Evolutionary conservation across 2,329 filamentous ascomycete species (phyloP).

Genomic region (Penicillium italicum): DNA sequence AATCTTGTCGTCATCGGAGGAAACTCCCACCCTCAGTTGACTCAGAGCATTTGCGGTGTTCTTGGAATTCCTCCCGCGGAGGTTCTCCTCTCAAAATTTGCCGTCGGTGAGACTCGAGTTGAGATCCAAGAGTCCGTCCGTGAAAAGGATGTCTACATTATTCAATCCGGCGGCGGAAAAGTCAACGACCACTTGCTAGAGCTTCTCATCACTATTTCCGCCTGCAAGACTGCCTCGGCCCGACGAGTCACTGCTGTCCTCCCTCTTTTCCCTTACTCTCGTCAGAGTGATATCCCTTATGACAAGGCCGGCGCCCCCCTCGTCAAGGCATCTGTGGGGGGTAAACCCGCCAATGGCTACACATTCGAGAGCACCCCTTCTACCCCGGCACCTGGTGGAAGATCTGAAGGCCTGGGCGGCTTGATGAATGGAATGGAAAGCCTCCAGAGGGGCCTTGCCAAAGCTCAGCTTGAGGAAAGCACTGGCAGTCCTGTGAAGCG

Average conservation of each 20-base stretch:
- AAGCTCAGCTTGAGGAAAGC: constrained; percentile 58
- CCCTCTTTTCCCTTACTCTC: constrained; percentile 92
- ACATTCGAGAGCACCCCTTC: constrained; percentile 91
- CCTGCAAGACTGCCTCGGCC: constrained; percentile 91
- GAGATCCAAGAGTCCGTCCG: constrained; percentile 96
- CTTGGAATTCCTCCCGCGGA: constrained; percentile 83
- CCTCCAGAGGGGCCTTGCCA: constrained; percentile 70
- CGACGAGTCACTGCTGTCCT: constrained; percentile 90
- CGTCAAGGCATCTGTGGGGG: constrained; percentile 58
- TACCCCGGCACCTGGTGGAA: constrained; percentile 72
- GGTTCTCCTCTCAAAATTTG: constrained; percentile 85
- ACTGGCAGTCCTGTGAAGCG: constrained; percentile 44
- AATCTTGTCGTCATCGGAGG: constrained; percentile 93
- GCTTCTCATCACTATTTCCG: constrained; percentile 96
- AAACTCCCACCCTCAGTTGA: constrained; percentile 84
- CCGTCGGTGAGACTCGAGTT: constrained; percentile 88
- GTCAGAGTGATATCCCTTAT: constrained; percentile 94
- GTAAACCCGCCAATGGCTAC: constrained; percentile 52
- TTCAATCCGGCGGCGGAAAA: constrained; percentile 86
- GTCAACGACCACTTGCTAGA: constrained; percentile 98
- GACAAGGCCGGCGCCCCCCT: constrained; percentile 91
- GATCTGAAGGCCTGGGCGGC: constrained; percentile 63
- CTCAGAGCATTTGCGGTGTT: constrained; percentile 80
- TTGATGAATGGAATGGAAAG: constrained; percentile 65
- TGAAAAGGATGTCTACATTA: constrained; percentile 98